Percentiles rank a stretch among this genome's conserved stretches.
Evolutionary conservation across 805 yeast species (phyloP).

Genomic region (Candida boleticola): DNA sequence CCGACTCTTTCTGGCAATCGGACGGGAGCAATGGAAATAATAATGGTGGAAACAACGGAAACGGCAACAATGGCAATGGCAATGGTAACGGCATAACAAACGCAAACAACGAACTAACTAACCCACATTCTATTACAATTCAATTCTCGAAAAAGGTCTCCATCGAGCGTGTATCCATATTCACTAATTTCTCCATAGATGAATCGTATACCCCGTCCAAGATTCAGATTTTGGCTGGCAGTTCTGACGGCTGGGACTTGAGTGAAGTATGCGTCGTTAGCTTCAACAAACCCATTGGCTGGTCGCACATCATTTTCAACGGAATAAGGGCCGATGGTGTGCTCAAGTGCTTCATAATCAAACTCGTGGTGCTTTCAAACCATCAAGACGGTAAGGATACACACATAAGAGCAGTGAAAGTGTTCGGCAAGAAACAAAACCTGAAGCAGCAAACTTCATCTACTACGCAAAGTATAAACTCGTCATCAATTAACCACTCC

Average conservation of each 20-base stretch:
- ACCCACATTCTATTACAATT: slow-evolving; percentile 79
- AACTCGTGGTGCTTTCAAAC: slow-evolving; percentile 64
- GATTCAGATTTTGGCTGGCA: slow-evolving; percentile 66
- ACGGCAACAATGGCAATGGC: slow-evolving; percentile 17
- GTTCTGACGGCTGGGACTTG: slow-evolving; percentile 71
- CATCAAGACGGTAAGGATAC: slow-evolving; percentile 97
- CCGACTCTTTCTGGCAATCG: slow-evolving; percentile 85
- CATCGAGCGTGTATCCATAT: slow-evolving; percentile 66
- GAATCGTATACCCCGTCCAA: slow-evolving; percentile 90
- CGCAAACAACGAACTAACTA: slow-evolving; percentile 40
- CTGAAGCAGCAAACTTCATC: slow-evolving; percentile 12
- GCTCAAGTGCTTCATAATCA: slow-evolving; percentile 63
- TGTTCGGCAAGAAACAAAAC: slow-evolving; percentile 39
- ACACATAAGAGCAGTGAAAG: slow-evolving; percentile 75
- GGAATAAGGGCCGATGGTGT: slow-evolving; percentile 53
- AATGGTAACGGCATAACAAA: slow-evolving; percentile 13
- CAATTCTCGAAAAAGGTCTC: slow-evolving; percentile 77
- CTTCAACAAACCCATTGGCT: slow-evolving; percentile 69
- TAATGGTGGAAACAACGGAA: slow-evolving; percentile 13
- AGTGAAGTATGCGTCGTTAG: slow-evolving; percentile 60
- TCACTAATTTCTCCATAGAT: slow-evolving; percentile 67
- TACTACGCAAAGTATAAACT: not conserved
- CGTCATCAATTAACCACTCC: not conserved
- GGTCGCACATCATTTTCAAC: slow-evolving; percentile 66
- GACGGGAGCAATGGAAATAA: slow-evolving; percentile 61